These are phyloP conservation scores for Claviceps monticola DNA, from an alignment of 2,329 filamentous ascomycete genomes.

Conservation along the genomic window DNA sequence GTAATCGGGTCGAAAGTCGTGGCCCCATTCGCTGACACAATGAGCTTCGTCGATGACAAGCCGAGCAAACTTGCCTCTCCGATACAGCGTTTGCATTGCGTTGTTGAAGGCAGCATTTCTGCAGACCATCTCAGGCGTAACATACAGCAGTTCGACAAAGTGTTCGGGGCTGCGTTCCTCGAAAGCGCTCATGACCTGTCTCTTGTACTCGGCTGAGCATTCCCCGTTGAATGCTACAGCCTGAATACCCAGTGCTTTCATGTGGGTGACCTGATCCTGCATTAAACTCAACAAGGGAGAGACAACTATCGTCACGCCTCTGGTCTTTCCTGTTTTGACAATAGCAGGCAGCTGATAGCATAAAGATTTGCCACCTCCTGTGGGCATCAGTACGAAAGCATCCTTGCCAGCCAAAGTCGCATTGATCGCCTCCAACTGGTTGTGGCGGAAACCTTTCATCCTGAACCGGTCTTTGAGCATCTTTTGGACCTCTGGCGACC, in stretches of 20 bases:
- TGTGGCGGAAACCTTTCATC: constrained; percentile 73
- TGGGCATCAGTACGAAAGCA: constrained; percentile 94
- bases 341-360: constrained; percentile 93
- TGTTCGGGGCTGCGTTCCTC: constrained; percentile 53
- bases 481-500: constrained; percentile 74
- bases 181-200: constrained; percentile 51
- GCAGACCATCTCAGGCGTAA: constrained; percentile 93
- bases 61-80: constrained; percentile 60
- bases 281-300: constrained; percentile 90
- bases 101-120: constrained; percentile 59
- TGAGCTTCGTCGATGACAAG: constrained; percentile 98
- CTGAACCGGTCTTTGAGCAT: constrained; percentile 75
- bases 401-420: constrained; percentile 78
- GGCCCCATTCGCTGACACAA: constrained; percentile 97
- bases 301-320: constrained; percentile 84
- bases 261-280: constrained; percentile 88
- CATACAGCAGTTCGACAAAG: constrained; percentile 75
- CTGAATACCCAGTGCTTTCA: constrained; percentile 59
- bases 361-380: constrained; percentile 88
- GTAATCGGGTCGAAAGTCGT: constrained; percentile 95
- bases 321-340: constrained; percentile 64
- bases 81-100: constrained; percentile 54
- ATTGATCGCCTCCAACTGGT: constrained; percentile 93
- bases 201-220: constrained; percentile 46
- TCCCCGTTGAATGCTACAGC: constrained; percentile 76